Percentiles rank a stretch among this genome's conserved stretches.
These are phyloP conservation scores for Xerocomus alliaceus DNA, from an alignment of 1,284 basidiomycete species.

Conservation along the genomic window DNA sequence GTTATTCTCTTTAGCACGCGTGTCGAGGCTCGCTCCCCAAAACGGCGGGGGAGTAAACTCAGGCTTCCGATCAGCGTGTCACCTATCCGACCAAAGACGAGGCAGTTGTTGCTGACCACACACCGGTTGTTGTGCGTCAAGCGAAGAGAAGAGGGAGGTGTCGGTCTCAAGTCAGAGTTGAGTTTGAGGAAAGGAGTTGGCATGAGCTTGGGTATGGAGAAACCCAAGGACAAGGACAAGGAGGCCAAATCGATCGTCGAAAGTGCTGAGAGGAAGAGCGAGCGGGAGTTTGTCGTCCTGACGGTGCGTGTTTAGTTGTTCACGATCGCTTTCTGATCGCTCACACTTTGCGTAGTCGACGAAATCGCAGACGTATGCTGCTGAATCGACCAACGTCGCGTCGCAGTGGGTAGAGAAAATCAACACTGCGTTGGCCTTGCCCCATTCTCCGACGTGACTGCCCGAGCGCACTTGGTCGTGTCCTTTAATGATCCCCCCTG, in stretches of 20 bases:
- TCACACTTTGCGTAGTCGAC: no score
- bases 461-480: no score
- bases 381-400: slow-evolving; percentile 48
- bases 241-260: slow-evolving; percentile 50
- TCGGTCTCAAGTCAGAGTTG: slow-evolving; percentile 59
- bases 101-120: slow-evolving; percentile 66
- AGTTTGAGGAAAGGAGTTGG: slow-evolving; percentile 44
- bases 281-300: slow-evolving; percentile 66
- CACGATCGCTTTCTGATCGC: no score
- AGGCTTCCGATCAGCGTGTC: slow-evolving; percentile 59
- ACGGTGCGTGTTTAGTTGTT: slow-evolving; percentile 51
- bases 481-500: no score
- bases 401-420: slow-evolving; percentile 62
- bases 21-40: slow-evolving; percentile 61
- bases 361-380: slow-evolving; percentile 61
- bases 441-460: slow-evolving; percentile 14
- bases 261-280: slow-evolving; percentile 60
- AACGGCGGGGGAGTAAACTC: slow-evolving; percentile 66
- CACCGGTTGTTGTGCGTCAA: slow-evolving; percentile 65
- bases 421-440: slow-evolving; percentile 23
- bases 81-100: slow-evolving; percentile 55
- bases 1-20: slow-evolving; percentile 55
- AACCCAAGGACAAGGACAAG: slow-evolving; percentile 48
- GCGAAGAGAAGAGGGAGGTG: slow-evolving; percentile 44
- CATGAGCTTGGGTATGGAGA: slow-evolving; percentile 50